A percentile compares a stretch with the other conserved stretches of the same genome.
Evolutionary conservation across 2,329 filamentous ascomycete genomes (phyloP).

Genomic region (Sarocladiaceae sp.): DNA sequence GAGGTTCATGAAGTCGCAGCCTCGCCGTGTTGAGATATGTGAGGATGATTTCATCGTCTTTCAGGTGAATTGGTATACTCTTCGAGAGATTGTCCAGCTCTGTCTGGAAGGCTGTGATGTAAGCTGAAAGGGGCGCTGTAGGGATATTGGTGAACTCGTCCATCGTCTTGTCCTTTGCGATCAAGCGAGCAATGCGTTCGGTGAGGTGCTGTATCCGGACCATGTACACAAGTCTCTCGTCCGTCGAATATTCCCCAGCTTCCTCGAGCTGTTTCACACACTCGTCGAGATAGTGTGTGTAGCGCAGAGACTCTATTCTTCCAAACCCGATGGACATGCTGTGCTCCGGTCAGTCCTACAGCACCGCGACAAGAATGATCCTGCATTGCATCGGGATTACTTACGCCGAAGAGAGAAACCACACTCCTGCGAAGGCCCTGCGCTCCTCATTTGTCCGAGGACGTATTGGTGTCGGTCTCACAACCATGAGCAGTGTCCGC

Average conservation of each 20-base stretch:
- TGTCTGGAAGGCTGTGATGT: conserved; percentile 37
- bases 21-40: conserved; percentile 33
- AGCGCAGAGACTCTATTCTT: conserved; percentile 42
- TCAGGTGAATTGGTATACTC: conserved; percentile 28
- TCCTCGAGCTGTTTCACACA: conserved; percentile 41
- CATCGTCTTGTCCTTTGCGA: conserved; percentile 25
- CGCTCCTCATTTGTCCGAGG: conserved; percentile 43
- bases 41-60: conserved; percentile 32
- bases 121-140: conserved; percentile 36
- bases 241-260: conserved; percentile 37
- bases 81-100: conserved; percentile 37
- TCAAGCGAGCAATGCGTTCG: conserved; percentile 40
- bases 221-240: conserved; percentile 38
- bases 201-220: conserved; percentile 44
- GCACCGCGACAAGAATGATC: not conserved
- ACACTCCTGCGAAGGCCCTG: conserved; percentile 45
- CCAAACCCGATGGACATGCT: conserved; percentile 37
- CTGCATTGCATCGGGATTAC: conserved; percentile 15
- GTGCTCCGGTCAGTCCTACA: conserved; percentile 10
- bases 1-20: conserved; percentile 43
- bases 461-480: conserved; percentile 23
- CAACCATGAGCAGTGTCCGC: conserved; percentile 34
- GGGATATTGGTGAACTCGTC: conserved; percentile 28
- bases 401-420: conserved; percentile 48
- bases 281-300: conserved; percentile 44